phyloP scores from a whole-genome alignment of 257 asterid genomes.

The Linaria vulgaris region DNA sequence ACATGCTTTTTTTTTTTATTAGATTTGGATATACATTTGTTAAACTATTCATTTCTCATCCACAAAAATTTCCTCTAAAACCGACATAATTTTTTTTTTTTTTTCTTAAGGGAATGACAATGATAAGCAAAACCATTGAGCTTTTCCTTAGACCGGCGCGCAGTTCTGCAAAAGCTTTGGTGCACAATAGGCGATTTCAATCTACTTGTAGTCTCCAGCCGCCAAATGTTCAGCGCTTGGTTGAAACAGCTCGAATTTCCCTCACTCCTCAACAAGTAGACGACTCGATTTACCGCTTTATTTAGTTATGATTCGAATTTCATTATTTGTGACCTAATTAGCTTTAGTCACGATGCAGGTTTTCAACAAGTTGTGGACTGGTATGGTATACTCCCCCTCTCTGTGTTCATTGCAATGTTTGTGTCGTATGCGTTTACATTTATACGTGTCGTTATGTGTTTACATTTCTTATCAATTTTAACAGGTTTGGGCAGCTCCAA shows the following conservation, averaged over 20 bases:
- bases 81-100: no score
- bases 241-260: conserved; percentile 81
- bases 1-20: no score
- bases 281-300: background rate
- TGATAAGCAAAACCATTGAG: conserved; percentile 39
- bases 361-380: conserved; percentile 61
- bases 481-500: conserved; percentile 72
- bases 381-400: no score
- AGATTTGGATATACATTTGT: no score
- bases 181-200: conserved; percentile 27
- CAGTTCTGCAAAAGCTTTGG: conserved; percentile 18
- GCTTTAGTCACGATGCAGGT: conserved; percentile 36
- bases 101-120: no score
- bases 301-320: background rate
- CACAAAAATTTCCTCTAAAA: no score
- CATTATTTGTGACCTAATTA: background rate
- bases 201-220: conserved; percentile 70
- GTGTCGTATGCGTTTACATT: no score
- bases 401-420: no score
- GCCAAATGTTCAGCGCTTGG: conserved; percentile 64
- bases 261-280: conserved; percentile 56
- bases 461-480: background rate
- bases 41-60: no score
- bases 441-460: no score
- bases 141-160: conserved; percentile 34